Base-by-base conservation (phyloP, 768 basidiomycete species). In the Tremella fuciformis region DNA sequence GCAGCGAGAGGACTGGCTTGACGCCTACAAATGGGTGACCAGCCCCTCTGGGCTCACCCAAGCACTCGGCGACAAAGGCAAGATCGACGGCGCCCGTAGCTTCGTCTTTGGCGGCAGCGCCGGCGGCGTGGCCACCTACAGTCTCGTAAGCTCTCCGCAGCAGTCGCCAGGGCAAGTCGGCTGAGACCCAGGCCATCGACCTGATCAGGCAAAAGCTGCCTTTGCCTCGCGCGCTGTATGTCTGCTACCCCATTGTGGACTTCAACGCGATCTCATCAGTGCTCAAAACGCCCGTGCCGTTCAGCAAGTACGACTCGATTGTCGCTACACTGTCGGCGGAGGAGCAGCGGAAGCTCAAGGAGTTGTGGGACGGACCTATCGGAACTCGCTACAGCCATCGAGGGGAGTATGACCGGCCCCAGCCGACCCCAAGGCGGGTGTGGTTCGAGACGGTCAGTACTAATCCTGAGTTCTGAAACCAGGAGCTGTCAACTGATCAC, bases 61-160 rank as follows among this genome's bases (percentile, higher is more conserved):
- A 22, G 42, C 42, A 18, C 42, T 46, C 4, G 42, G 42, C 6
- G 19, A 21, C 16, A 50, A 50, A n/a, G 49, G 21, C 16, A n/a
- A 29, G 8, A 24, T 50, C 19, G 49, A 50, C 25, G 16, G 21
- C 24, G 18, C 19, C 4, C 3, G 49, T 7, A 29, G 16, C 15
- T 50, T 50, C 25, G 49, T 50, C 49, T 50, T 21, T 50, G 49
- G 49, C 16, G 49, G 21, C 49, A 50, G 49, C 25, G 49, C 49
- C 19, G 49, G 49, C n/a, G 49, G 49, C 9, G 25, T 29, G 49
- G 49, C 49, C 16, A 18, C 21, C 6, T 29, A n/a, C 21, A 18
- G 16, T 29, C 49, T 50, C 49, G 49, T 50, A 8, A 29, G 49
- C 22, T 19, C 4, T 4, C 18, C 24, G 21, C 16, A 21, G 9